These are phyloP conservation scores for Pisolithus tinctorius DNA, from an alignment of 768 basidiomycete species.

Conservation along the genomic window DNA sequence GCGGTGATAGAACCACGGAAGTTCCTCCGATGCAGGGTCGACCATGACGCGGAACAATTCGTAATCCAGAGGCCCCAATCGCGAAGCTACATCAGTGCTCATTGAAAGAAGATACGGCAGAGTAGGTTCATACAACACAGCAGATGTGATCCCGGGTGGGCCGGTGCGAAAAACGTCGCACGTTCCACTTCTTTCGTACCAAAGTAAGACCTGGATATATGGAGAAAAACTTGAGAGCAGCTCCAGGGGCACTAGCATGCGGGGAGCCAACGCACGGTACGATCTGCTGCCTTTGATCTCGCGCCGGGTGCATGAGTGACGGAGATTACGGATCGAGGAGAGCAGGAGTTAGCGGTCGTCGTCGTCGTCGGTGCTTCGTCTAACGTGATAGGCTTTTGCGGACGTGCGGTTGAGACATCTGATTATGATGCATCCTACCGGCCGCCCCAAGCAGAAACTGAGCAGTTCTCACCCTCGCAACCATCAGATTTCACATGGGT, in stretches of 20 bases:
- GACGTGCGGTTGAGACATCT: conserved; percentile 18
- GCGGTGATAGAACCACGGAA: conserved; percentile 21
- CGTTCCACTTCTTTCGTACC: not conserved
- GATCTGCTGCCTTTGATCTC: conserved; percentile 11
- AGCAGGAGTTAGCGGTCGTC: conserved; percentile 22
- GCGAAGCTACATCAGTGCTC: not conserved
- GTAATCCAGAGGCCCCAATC: conserved; percentile 9
- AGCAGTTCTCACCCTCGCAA: not conserved
- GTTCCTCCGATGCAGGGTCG: conserved; percentile 17
- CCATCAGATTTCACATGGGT: not conserved
- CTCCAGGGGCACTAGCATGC: conserved; percentile 2
- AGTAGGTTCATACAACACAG: conserved; percentile 4
- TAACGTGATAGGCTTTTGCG: conserved; percentile 30
- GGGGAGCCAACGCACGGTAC: conserved; percentile 6
- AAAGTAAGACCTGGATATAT: conserved; percentile 7
- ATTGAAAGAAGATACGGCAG: not conserved
- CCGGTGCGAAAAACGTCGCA: conserved; percentile 3
- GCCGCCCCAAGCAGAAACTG: not conserved
- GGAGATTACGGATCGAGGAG: conserved; percentile 30
- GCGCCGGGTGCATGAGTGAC: conserved; percentile 13
- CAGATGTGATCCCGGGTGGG: conserved; percentile 4
- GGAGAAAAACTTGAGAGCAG: not conserved
- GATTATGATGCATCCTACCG: conserved; percentile 3
- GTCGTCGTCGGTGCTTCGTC: conserved; percentile 11
- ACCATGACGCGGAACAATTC: conserved; percentile 12